These are phyloP conservation scores for Fusarium austroafricanum DNA, from an alignment of 2,329 filamentous ascomycete species.

Conservation along the genomic window DNA sequence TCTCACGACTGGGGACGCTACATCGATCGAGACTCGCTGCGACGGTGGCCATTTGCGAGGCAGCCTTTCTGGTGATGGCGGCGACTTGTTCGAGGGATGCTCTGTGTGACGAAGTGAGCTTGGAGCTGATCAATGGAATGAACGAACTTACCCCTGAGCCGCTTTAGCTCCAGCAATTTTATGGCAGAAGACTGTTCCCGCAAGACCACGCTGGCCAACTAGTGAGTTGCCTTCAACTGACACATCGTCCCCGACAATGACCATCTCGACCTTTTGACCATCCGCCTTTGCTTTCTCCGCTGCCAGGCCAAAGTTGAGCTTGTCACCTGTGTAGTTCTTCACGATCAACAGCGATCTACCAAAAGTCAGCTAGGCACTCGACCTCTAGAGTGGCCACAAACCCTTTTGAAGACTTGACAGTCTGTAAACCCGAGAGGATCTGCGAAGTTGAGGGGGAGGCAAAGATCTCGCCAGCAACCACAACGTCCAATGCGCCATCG, in stretches of 20 bases:
- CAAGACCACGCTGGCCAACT: constrained; percentile 42
- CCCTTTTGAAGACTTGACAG: constrained; percentile 39
- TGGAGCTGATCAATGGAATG: not conserved
- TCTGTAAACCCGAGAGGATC: constrained; percentile 37
- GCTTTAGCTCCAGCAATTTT: constrained; percentile 43
- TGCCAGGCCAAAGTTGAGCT: constrained; percentile 47
- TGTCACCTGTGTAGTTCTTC: constrained; percentile 47
- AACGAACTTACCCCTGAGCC: constrained; percentile 32
- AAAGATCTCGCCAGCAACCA: constrained; percentile 44
- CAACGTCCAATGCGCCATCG: constrained; percentile 38
- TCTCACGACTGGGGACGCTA: constrained; percentile 37
- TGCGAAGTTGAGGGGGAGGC: constrained; percentile 43
- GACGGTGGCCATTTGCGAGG: constrained; percentile 43
- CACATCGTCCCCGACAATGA: constrained; percentile 43
- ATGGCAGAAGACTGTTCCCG: constrained; percentile 42
- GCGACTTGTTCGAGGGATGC: constrained; percentile 36
- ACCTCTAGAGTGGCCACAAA: not conserved
- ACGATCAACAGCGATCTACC: constrained; percentile 41
- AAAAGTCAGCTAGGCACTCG: constrained; percentile 1
- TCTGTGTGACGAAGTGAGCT: constrained; percentile 23
- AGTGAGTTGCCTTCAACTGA: constrained; percentile 42
- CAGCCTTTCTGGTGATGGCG: constrained; percentile 28
- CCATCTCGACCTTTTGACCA: constrained; percentile 41
- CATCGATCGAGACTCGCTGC: constrained; percentile 44
- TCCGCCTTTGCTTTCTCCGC: constrained; percentile 47